A percentile compares a stretch with the other conserved stretches of the same genome.
Conservation (phyloP, 768 basidiomycete species). For the Podaxis sp. region DNA sequence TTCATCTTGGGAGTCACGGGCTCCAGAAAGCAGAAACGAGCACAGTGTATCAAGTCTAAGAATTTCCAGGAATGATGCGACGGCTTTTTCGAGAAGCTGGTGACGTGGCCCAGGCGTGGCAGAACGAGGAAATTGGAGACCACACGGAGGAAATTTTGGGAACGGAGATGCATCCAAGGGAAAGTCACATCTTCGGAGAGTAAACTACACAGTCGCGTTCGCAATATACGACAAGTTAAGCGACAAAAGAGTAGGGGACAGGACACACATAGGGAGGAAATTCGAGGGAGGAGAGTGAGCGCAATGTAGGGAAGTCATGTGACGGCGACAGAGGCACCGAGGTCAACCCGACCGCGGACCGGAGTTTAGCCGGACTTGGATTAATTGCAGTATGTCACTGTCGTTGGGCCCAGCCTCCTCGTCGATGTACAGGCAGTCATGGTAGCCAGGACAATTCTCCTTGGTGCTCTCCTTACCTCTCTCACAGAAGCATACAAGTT, state of each 20-base stretch:
- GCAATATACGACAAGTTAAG: not conserved
- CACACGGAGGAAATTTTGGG: not conserved
- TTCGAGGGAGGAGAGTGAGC: not conserved
- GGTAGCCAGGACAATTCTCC: constrained; percentile 1
- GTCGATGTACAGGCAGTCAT: constrained; percentile 5
- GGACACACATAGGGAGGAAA: not conserved
- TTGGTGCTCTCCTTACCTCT: not conserved
- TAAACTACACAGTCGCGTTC: not conserved
- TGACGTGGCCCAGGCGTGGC: constrained; percentile 15
- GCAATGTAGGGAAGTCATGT: not conserved
- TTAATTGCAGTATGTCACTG: not conserved
- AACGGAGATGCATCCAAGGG: not conserved
- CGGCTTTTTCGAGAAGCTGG: not conserved
- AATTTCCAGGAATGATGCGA: not conserved
- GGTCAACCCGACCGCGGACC: constrained; percentile 1
- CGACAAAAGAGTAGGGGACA: not conserved
- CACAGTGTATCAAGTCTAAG: not conserved
- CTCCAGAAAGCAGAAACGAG: not conserved
- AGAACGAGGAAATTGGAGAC: not conserved
- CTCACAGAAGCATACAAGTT: constrained; percentile 10
- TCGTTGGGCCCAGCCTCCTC: not conserved
- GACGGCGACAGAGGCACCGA: constrained; percentile 1
- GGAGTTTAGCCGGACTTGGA: constrained; percentile 5
- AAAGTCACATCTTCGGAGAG: not conserved
- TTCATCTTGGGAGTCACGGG: not conserved